Base-by-base conservation (phyloP, 768 basidiomycete genomes). In the Xerocomus potaroensis region DNA sequence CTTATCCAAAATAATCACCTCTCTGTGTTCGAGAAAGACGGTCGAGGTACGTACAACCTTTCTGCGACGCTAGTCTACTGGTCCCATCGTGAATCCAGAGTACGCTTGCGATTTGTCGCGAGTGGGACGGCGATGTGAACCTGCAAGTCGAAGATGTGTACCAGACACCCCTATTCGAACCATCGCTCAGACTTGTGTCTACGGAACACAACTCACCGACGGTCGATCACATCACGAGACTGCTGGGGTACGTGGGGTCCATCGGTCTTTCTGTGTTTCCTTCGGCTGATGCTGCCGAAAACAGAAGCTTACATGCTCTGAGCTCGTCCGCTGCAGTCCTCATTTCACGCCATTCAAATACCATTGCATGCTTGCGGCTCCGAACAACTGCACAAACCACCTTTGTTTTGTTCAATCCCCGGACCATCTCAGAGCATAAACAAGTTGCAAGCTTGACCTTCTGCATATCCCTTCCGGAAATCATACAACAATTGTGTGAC, bases 351-450 rank as follows among this genome's bases (percentile, higher is more conserved):
- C 75, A 76, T 34, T 83, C 82, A 1, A 76, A 83, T 52, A 80
- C 82, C 30, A 46, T 84, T 32, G 61, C 72, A 15, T 77, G 79
- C 53, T 48, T 83, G 45, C 69, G 64, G 33, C 39, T 72, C 24
- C 49, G 40, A 8, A 56, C 52, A 4, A 43, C 52, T 8, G 29
- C 40, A 3, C 47, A 54, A 27, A 62, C 67, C 34, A 55, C 80
- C 21, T 84, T 79, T 58, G 69, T 77, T 22, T 63, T 84, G 29
- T 86, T 84, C 53, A 81, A 83, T 59, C 80, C 81, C 4, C 79
- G 80, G 55, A 71, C 70, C 8, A 65, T 76, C 8, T 70, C 79
- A 2, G 70, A 68, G 19, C 71, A 78, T 50, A 73, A 77, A 0
- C 52, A 66, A 27, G 80, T 78, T 8, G 72, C 80, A 19, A 80